Evolutionary conservation across 192 early-diverging fungal genomes (phyloP), one percentile per base, ranked within the genome.

Genomic region (Ramicandelaber brevisporus): DNA sequence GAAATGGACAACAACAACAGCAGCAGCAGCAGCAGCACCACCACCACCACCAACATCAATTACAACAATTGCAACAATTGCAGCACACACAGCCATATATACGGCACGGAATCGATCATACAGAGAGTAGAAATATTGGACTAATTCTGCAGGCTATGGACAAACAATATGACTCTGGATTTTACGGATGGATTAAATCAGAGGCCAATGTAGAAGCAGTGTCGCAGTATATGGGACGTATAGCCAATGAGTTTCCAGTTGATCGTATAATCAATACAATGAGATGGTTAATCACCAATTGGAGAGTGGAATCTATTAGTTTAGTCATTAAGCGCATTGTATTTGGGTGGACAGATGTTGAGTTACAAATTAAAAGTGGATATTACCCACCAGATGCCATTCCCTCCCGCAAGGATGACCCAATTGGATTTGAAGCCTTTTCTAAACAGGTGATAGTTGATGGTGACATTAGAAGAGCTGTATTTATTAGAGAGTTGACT

Each of bases 171-270:
- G 73, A 72, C 26, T 69, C 73, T 26, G 65, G 70, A 5, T 77
- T 77, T 47, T 65, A 68, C 48, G 56, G 64, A 23, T 77, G 73
- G 73, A 54, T 77, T 1, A 63, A 66, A 36, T 63, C 56, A 21
- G 73, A 77, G 44, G 73, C 70, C 27, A 77, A 77, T 41, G 67
- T 77, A 6, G 55, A 63, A 12, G 65, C 67, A 5, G 73, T 67
- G 4, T 59, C 69, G 2, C 61, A 59, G 25, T 73, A 73, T 31
- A 43, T 77, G 15, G 67, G 70, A 38, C 63, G 73, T 31, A 72
- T 77, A 27, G 68, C 73, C 16, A 68, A 70, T 35, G 70, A 77
- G 43, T 77, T 73, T 33, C 57, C 63, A 18, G 54, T 73, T 29
- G 63, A 61, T 27, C 62, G 73, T 30, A 77, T 73, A 23, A 65